Percentiles rank a stretch among this genome's conserved stretches.
Conservation (phyloP, 805 yeast genomes). For the Candida takata region DNA sequence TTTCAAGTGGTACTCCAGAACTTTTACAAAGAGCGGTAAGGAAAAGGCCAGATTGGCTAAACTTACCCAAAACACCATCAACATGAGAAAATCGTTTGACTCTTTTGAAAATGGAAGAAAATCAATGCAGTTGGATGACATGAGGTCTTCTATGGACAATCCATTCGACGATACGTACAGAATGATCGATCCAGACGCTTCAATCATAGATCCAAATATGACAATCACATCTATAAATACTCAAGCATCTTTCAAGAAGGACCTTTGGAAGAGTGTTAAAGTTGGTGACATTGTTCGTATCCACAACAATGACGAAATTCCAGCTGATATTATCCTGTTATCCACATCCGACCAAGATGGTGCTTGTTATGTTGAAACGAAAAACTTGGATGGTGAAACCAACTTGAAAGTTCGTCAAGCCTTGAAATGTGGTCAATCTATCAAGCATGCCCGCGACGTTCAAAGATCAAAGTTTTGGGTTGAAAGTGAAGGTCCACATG, state of each 20-base stretch:
- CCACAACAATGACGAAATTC: constrained; percentile 71
- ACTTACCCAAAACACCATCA: constrained; percentile 20
- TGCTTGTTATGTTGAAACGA: constrained; percentile 68
- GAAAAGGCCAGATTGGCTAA: constrained; percentile 26
- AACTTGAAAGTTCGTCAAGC: constrained; percentile 74
- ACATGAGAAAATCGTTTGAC: constrained; percentile 34
- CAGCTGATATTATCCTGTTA: constrained; percentile 64
- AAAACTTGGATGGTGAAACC: constrained; percentile 76
- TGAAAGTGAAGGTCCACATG: constrained; percentile 82
- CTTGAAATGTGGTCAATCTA: constrained; percentile 49
- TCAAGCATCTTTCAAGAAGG: constrained; percentile 34
- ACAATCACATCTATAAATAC: constrained; percentile 44
- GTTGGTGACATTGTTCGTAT: constrained; percentile 74
- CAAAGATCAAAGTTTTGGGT: constrained; percentile 52
- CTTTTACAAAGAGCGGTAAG: constrained; percentile 29
- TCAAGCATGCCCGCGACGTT: constrained; percentile 42
- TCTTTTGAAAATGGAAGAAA: constrained; percentile 26
- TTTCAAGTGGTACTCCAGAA: constrained; percentile 7
- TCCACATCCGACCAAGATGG: constrained; percentile 66
- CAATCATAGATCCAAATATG: constrained; percentile 50
- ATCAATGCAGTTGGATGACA: constrained; percentile 25
- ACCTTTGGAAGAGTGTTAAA: constrained; percentile 62
- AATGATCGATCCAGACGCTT: constrained; percentile 35
- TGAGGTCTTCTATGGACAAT: constrained; percentile 19
- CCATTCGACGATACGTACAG: constrained; percentile 21